phyloP scores from a whole-genome alignment of 2,329 filamentous ascomycete genomes.

The Sordariomycetes sp. region DNA sequence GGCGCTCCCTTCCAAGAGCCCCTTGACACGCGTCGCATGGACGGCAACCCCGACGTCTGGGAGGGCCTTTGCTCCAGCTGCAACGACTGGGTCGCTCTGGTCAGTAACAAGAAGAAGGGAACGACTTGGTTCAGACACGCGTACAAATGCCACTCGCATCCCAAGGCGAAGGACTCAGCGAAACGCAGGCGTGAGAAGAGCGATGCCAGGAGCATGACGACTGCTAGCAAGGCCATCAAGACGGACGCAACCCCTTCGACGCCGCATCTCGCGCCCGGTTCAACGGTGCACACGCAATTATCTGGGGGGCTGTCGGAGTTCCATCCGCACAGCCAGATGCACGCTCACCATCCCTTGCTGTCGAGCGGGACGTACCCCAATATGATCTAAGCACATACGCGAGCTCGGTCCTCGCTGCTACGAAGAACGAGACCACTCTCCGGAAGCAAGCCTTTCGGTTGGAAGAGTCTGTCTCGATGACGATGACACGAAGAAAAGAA shows the following conservation, averaged over 20 bases:
- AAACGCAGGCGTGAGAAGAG: conserved; percentile 58
- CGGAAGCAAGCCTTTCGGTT: no score
- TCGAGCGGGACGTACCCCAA: conserved; percentile 4
- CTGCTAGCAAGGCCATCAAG: conserved; percentile 3
- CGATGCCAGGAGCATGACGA: conserved; percentile 21
- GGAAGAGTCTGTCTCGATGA: no score
- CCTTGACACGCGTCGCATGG: conserved; percentile 64
- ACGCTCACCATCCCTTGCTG: conserved; percentile 5
- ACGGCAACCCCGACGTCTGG: conserved; percentile 74
- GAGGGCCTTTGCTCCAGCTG: conserved; percentile 72
- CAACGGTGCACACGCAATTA: conserved; percentile 16
- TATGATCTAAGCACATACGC: conserved; percentile 6
- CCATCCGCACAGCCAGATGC: conserved; percentile 2
- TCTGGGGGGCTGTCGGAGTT: conserved; percentile 8
- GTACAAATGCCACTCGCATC: conserved; percentile 73
- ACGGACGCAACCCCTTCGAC: conserved; percentile 18
- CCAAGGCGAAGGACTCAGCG: conserved; percentile 61
- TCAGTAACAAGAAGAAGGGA: conserved; percentile 86
- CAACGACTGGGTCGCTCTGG: conserved; percentile 71
- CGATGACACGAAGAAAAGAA: no score
- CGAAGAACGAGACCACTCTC: no score
- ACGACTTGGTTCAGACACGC: conserved; percentile 87
- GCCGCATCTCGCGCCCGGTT: conserved; percentile 29
- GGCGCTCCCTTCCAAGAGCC: conserved; percentile 72
- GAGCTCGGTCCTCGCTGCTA: neutral